Evolutionary conservation across 805 yeast genomes (phyloP), one percentile per base, ranked within the genome.

Genomic region (Metschnikowia matae): DNA sequence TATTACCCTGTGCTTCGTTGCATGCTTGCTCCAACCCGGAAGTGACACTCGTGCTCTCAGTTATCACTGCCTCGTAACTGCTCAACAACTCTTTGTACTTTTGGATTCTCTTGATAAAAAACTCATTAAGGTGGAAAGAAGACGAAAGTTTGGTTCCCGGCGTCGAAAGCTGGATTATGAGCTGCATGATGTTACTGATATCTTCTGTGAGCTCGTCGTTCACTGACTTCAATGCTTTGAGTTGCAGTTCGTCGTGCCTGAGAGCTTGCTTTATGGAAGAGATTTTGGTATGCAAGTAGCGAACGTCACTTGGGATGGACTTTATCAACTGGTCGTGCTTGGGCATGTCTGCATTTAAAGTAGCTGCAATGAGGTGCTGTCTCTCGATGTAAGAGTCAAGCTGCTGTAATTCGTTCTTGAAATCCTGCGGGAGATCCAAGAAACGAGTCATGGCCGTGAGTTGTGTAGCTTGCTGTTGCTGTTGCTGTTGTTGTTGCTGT

Each of bases 381-480:
- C 80, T 79, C 61, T 84, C 86, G 44, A 87, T 84, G 62, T 84
- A 86, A 50, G 80, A 77, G 65, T 87, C 89, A 50, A 87, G 69
- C 54, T 83, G 82, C 63, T 84, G 87, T 35, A 87, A 70, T 61
- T 87, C 89, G 52, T 71, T 78, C 59, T 85, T 87, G 49, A 83
- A 68, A n/a, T 70, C 77, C n/a, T 80, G 84, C 2, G 94, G 91
- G 37, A 87, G 69, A 52, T 86, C 92, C 7, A 82, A 81, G 8
- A 87, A 86, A 45, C 86, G 77, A 0, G 92, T 84, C 83, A 87
- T 81, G 13, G 90, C 82, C 10, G 86, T 84, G 41, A 87, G 71
- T 45, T 71, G 79, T 4, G 77, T 74, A 47, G 71, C 63, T 50
- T 72, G 82, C 8, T 68, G 67, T 23, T 73, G 75, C 40, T 73